Evolutionary conservation across 2,329 filamentous ascomycete species (phyloP), one percentile per base, ranked within the genome.

Genomic region (Pestalotiopsis sp.): DNA sequence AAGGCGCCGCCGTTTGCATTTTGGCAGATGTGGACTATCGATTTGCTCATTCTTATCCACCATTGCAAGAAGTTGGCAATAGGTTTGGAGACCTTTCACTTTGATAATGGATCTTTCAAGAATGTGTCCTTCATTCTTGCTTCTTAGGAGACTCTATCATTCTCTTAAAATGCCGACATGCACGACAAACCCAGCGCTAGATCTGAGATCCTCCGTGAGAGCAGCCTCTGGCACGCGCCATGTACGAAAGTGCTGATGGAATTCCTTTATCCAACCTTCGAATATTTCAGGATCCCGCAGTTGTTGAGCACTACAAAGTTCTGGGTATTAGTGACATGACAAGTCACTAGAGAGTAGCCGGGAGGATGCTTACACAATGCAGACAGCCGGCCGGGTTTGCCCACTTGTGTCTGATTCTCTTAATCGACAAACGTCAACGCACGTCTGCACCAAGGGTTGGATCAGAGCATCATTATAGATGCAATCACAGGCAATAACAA

Each of bases 381-480:
- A 95, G 0, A 97, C 72, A 4, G 93, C 92, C 2, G 92, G 87
- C 20, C 70, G 68, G 9, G 71, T 62, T 67, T 14, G 68, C 70
- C 23, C 60, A 13, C 3, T 67, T 41, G 69, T 64, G 1, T 74
- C 71, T 3, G 60, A 66, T 38, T 69, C 66, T 41, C 90, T 84
- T 17, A 95, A 79, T 11, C 82, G 82, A 79, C 94, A 97, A 27
- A 90, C 86, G 71, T 97, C 92, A 5, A 85, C 88, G 77, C 93
- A 97, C 0, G 93, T 92, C 74, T 91, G 88, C n/a, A 96, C 92
- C 63, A 98, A 88, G 0, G 95, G 94, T 58, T 88, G 83, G 27
- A 98, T 88, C 3, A 98, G 87, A 2, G 92, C 88, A 72, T 97
- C 93, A 80, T 98, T 99, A 84, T 97, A 99, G 73, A 99, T 92